Conservation (phyloP, 176 grass and related monocot genomes). For the Triticum turgidum region DNA sequence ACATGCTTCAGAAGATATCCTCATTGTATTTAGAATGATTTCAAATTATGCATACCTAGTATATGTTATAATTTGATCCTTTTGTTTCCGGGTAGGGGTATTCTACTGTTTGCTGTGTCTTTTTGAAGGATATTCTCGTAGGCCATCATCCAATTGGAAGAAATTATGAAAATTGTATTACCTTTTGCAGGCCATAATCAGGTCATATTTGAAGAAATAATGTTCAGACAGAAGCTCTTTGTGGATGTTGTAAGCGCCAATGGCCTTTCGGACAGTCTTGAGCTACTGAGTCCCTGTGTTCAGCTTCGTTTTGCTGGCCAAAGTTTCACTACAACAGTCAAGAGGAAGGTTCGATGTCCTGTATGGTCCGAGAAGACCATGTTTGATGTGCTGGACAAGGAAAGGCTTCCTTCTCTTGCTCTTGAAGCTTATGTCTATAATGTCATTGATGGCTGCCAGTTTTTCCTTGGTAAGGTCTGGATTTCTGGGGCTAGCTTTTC, state of each 20-base stretch:
- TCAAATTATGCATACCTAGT: neutral
- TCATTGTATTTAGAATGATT: neutral
- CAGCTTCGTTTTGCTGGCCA: neutral
- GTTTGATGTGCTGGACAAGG: neutral
- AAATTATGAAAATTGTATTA: neutral
- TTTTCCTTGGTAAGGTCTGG: neutral
- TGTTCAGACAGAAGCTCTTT: neutral
- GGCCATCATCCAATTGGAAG: neutral
- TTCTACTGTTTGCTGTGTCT: neutral
- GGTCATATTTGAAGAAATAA: neutral
- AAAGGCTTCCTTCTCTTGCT: neutral
- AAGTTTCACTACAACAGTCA: neutral
- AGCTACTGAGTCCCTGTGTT: neutral
- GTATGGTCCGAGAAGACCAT: neutral
- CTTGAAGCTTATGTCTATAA: neutral
- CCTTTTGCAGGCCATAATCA: neutral
- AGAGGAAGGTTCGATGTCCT: neutral
- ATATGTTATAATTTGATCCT: neutral
- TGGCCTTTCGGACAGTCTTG: neutral
- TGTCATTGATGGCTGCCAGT: neutral
- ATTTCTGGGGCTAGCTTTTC: neutral
- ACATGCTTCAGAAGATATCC: neutral
- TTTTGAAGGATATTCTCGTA: neutral
- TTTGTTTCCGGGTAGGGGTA: neutral
- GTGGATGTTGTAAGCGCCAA: neutral